Evolutionary conservation across 1,139 yeast genomes (phyloP), one percentile per base, ranked within the genome.

Genomic region (Pichia sp.): DNA sequence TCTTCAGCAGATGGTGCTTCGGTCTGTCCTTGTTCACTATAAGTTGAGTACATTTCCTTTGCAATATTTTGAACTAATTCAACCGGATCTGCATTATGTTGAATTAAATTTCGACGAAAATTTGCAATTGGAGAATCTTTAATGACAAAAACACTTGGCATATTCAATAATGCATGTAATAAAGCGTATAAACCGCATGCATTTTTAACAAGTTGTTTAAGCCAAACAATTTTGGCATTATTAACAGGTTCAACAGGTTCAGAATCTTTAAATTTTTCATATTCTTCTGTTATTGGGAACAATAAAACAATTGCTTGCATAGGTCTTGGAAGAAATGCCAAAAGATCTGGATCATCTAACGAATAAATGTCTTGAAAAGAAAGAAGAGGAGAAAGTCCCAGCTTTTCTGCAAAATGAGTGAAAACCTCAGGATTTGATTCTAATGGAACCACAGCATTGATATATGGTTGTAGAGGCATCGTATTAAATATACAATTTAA

Each of bases 181-280:
- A 92, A 65, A 0, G 96, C 98, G 64, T 85, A 87, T 39, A 94
- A 74, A 5, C 98, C 98, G 66, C 98, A 92, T 0, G 96, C 95
- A 62, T 92, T 92, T 50, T 79, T 78, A 33, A 92, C 80, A 1
- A 92, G 81, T 58, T 92, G 98, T 51, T 78, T 79, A 57, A 79
- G 80, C 97, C 97, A 90, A 27, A 69, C 57, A 10, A 76, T 66
- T n/a, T 45, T 49, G 10, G 46, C 41, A 24, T 50, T 48, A 16
- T 48, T 51, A 11, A 47, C 47, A 20, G 30, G 30, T 20, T 41
- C 39, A 8, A 30, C 32, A 2, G 34, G 3, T 22, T 43, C 41
- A 4, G 40, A 22, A 31, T 48, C 26, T 31, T 82, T 67, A 50
- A 76, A 70, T 23, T 59, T 49, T 55, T 87, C 95, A 58, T 80